Conservation (phyloP, 805 yeast species). For the Grigorovia jiainica region DNA sequence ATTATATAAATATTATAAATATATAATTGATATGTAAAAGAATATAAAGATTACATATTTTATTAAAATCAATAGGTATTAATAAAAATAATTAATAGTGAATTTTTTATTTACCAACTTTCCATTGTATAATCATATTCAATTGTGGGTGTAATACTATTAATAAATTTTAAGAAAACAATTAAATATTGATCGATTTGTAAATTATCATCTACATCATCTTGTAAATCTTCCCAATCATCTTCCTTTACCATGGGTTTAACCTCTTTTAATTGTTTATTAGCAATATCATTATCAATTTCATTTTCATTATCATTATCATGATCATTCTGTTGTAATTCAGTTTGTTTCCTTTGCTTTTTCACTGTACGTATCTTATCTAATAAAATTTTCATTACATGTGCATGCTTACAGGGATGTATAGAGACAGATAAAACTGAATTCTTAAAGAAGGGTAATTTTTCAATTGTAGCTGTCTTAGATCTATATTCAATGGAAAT, state of each 20-base stretch:
- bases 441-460: slow-evolving; percentile 71
- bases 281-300: slow-evolving; percentile 16
- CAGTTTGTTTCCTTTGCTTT: slow-evolving; percentile 29
- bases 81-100: no score
- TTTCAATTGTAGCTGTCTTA: slow-evolving; percentile 93
- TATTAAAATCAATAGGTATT: no score
- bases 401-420: slow-evolving; percentile 93
- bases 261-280: background rate
- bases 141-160: slow-evolving; percentile 95
- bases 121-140: slow-evolving; percentile 99
- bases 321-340: slow-evolving; percentile 34
- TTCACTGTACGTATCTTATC: slow-evolving; percentile 55
- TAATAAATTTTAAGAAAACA: slow-evolving; percentile 84
- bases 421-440: slow-evolving; percentile 65
- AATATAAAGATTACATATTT: no score
- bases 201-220: slow-evolving; percentile 38
- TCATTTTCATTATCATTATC: slow-evolving; percentile 17
- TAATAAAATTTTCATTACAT: slow-evolving; percentile 85
- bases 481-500: slow-evolving; percentile 85
- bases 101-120: slow-evolving; percentile 42
- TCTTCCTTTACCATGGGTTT: slow-evolving; percentile 19
- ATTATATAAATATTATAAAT: background rate
- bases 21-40: background rate
- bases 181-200: slow-evolving; percentile 88
- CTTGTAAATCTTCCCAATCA: slow-evolving; percentile 50